Percentiles rank a stretch among this genome's conserved stretches.
Conservation (phyloP, 192 early-diverging fungal species). For the Coemansia sp. region DNA sequence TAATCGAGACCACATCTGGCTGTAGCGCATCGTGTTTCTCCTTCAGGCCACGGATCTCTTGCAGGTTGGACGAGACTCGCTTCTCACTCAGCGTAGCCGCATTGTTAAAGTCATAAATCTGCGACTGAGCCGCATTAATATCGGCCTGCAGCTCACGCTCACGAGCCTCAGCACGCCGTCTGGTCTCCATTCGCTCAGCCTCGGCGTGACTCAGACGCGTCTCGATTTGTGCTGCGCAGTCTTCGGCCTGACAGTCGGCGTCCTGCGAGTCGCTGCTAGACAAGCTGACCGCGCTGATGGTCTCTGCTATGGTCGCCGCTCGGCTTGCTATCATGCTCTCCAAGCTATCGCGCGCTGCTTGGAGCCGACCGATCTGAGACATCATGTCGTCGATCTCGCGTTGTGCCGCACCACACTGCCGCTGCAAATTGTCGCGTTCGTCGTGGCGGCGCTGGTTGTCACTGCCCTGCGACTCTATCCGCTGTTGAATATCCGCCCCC, state of each 20-base stretch:
- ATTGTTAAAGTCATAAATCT: slow-evolving; percentile 36
- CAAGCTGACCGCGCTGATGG: slow-evolving; percentile 14
- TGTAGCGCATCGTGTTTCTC: slow-evolving; percentile 31
- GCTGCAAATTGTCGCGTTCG: slow-evolving; percentile 26
- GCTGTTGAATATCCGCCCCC: slow-evolving; percentile 48
- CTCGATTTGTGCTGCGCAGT: slow-evolving; percentile 22
- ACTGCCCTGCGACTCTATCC: slow-evolving; percentile 47
- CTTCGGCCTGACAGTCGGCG: slow-evolving; percentile 18
- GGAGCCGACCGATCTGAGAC: slow-evolving; percentile 39
- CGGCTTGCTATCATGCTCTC: slow-evolving; percentile 35
- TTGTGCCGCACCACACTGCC: slow-evolving; percentile 25
- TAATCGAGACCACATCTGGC: slow-evolving; percentile 16
- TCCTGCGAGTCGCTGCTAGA: slow-evolving; percentile 14
- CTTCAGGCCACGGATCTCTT: slow-evolving; percentile 25
- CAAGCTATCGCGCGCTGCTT: slow-evolving; percentile 37
- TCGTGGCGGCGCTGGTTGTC: slow-evolving; percentile 27
- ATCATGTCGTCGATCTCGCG: slow-evolving; percentile 22
- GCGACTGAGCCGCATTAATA: slow-evolving; percentile 35
- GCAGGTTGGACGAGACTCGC: slow-evolving; percentile 21
- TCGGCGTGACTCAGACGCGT: slow-evolving; percentile 56
- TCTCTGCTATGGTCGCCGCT: slow-evolving; percentile 23
- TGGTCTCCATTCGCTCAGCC: slow-evolving; percentile 46
- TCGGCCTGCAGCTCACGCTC: slow-evolving; percentile 37
- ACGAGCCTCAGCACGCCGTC: slow-evolving; percentile 11
- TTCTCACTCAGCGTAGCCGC: slow-evolving; percentile 24